phyloP scores from a whole-genome alignment of 768 basidiomycete species.

The Porphyrellus cyaneotinctus region DNA sequence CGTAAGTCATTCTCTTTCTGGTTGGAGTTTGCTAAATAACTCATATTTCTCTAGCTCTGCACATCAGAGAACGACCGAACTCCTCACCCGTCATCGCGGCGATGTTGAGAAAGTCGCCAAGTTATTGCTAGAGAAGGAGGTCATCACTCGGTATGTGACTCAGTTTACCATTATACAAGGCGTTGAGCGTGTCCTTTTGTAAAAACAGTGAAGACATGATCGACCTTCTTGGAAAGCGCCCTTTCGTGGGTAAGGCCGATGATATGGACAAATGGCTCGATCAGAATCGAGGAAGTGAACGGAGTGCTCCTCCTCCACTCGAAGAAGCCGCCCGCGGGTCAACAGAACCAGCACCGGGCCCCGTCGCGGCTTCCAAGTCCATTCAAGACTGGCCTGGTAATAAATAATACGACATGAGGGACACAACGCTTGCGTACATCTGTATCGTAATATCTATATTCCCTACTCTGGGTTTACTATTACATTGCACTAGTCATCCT shows the following conservation, averaged over 20 bases:
- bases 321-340: conserved; percentile 43
- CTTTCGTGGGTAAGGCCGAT: conserved; percentile 71
- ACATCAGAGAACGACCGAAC: conserved; percentile 75
- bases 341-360: conserved; percentile 42
- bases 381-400: conserved; percentile 30
- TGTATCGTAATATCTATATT: conserved; percentile 24
- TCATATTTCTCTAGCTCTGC: conserved; percentile 48
- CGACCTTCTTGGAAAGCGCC: conserved; percentile 72
- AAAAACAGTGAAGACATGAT: conserved; percentile 80
- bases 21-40: not conserved
- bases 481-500: conserved; percentile 37
- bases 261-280: conserved; percentile 99
- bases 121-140: conserved; percentile 89
- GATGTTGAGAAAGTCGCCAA: conserved; percentile 94
- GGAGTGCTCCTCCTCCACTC: conserved; percentile 62
- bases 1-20: conserved; percentile 37
- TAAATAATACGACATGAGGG: conserved; percentile 1
- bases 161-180: not conserved
- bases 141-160: conserved; percentile 75
- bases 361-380: conserved; percentile 43
- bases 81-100: conserved; percentile 75
- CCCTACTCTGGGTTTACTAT: conserved; percentile 43
- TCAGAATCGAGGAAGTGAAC: conserved; percentile 57
- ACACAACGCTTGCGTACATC: conserved; percentile 4
- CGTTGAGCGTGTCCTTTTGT: conserved; percentile 1